Percentiles rank a stretch among this genome's conserved stretches.
Evolutionary conservation across 441 rosid genomes (phyloP).

Genomic region (Mallotus japonicus): DNA sequence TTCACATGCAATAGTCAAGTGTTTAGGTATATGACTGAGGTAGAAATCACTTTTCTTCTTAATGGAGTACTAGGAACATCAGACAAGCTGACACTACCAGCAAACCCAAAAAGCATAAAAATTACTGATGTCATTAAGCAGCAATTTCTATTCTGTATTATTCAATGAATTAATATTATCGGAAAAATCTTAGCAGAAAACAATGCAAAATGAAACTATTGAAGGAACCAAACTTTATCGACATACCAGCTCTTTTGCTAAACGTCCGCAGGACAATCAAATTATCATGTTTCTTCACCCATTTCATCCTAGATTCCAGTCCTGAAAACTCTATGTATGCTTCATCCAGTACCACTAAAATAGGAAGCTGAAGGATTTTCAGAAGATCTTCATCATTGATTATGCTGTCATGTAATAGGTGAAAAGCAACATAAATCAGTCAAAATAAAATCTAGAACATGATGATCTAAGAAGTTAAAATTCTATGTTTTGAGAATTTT

Average conservation of each 20-base stretch:
- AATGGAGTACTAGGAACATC: neutral
- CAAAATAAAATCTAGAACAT: constrained; percentile 8
- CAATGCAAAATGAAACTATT: neutral
- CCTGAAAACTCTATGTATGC: constrained; percentile 95
- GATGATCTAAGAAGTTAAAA: neutral
- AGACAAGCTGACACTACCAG: neutral
- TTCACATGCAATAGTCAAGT: neutral
- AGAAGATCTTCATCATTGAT: constrained; percentile 78
- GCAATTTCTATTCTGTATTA: neutral
- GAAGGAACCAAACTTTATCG: neutral
- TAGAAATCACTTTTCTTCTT: too few relatives aligned
- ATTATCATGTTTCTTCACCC: constrained; percentile 93
- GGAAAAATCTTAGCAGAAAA: neutral
- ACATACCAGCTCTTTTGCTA: constrained; percentile 95
- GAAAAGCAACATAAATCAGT: constrained; percentile 7
- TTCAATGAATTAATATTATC: constrained; percentile 1
- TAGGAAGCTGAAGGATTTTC: constrained; percentile 74
- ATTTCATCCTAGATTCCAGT: constrained; percentile 73
- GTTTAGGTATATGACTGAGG: neutral
- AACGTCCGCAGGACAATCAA: constrained; percentile 87
- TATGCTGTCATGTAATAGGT: constrained; percentile 40
- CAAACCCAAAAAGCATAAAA: neutral
- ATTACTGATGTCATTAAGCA: neutral
- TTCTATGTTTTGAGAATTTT: neutral
- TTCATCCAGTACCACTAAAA: constrained; percentile 92